Evolutionary conservation across 1,139 yeast species (phyloP), one percentile per base, ranked within the genome.

Genomic region (Candida buenavistaensis): DNA sequence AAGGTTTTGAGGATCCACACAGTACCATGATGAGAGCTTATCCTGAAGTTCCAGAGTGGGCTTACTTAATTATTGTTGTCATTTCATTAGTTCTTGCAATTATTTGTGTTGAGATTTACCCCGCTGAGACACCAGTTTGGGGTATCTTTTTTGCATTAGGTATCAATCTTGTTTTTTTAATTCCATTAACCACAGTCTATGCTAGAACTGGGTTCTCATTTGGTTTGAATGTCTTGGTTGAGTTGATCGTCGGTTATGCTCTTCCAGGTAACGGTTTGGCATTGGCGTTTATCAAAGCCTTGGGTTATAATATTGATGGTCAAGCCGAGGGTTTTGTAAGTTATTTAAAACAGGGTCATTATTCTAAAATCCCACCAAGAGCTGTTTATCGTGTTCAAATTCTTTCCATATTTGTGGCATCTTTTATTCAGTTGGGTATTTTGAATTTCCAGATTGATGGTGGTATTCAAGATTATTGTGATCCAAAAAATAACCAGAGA

Each of bases 241-340:
- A 80, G 52, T 61, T 80, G 46, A 70, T 80, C 40, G 64, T 75
- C 34, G 87, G 87, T 14, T 78, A 78, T 46, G 80, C 82, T 2
- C 45, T 80, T 23, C 85, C 83, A 20, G 83, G 83, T 32, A 78
- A 79, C 38, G 82, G 81, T 28, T 59, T 68, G 32, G 85, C 85
- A 2, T 57, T 78, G 43, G 78, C 74, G 71, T 68, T 75, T 22
- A 59, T 78, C 43, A 79, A 80, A 50, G 78, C 81, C 1, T 67
- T 68, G 41, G 85, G 84, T 17, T 70, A 70, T 47, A 78, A 78
- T 50, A 76, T 78, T 44, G 76, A 72, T 54, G 75, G 74, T 3
- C 85, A 79, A 55, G 82, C 84, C n/a, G 77, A 76, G 34, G 66
- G 64, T 49, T 80, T 72, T 55, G 62, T 78, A 31, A 52, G 72